Percentiles rank a stretch among this genome's conserved stretches.
These are phyloP conservation scores for Fragaria iinumae DNA, from an alignment of 306 rosid species.

Conservation along the genomic window DNA sequence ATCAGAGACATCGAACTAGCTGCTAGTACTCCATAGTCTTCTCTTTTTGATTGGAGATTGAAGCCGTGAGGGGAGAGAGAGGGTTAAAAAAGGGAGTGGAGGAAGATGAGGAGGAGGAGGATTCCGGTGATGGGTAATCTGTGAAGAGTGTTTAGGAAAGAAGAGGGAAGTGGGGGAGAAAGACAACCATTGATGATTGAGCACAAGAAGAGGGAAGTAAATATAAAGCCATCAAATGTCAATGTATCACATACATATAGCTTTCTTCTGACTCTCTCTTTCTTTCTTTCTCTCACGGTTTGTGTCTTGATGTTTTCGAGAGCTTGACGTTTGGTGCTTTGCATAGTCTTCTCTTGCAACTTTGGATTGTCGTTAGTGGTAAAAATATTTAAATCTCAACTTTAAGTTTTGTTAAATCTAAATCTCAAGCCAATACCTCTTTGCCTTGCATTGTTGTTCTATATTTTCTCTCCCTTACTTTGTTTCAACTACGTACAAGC, in stretches of 20 bases:
- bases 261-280: neutral
- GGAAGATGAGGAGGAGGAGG: slow-evolving; percentile 85
- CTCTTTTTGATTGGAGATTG: too few relatives aligned
- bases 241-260: neutral
- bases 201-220: slow-evolving; percentile 24
- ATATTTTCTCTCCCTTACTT: too few relatives aligned
- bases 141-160: slow-evolving; percentile 45
- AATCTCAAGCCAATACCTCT: too few relatives aligned
- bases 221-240: slow-evolving; percentile 58
- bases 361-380: too few relatives aligned
- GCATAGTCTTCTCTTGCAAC: too few relatives aligned
- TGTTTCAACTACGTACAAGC: too few relatives aligned
- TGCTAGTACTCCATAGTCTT: too few relatives aligned
- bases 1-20: too few relatives aligned
- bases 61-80: too few relatives aligned
- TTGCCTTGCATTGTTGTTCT: too few relatives aligned
- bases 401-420: too few relatives aligned
- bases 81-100: slow-evolving; percentile 76
- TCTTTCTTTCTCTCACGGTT: neutral
- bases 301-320: neutral
- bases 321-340: neutral
- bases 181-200: slow-evolving; percentile 42
- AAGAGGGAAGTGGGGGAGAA: slow-evolving; percentile 17
- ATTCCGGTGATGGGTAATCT: slow-evolving; percentile 64
- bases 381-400: too few relatives aligned